Percentiles rank a stretch among this genome's conserved stretches.
Evolutionary conservation across 768 basidiomycete genomes (phyloP).

Genomic region (Filobasidium wieringae): DNA sequence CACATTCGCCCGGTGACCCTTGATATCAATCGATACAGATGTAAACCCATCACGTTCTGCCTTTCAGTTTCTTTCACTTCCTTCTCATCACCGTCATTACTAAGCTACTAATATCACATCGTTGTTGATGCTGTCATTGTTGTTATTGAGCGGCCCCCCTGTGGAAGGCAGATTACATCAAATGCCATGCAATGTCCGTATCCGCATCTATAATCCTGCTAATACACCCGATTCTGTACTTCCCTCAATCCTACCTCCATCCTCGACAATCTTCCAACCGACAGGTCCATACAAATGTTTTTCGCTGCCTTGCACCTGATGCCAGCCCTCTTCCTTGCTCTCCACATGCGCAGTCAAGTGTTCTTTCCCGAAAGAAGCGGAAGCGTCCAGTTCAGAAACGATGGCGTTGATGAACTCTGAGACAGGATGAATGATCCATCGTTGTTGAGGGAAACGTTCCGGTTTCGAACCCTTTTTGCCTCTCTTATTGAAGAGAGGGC

Average conservation of each 20-base stretch:
- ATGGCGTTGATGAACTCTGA: constrained; percentile 26
- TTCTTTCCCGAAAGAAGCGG: background rate
- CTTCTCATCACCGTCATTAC: too few species aligned
- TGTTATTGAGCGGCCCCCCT: too few species aligned
- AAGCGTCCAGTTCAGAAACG: constrained; percentile 16
- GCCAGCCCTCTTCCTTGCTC: constrained; percentile 8
- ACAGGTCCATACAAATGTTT: constrained; percentile 10
- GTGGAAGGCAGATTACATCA: too few species aligned
- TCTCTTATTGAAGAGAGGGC: constrained; percentile 18
- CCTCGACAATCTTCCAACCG: constrained; percentile 11
- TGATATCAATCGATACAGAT: too few species aligned
- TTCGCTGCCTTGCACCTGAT: constrained; percentile 8
- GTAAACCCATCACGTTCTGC: too few species aligned
- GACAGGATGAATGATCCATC: constrained; percentile 32
- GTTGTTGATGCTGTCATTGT: too few species aligned
- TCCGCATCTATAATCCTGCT: constrained; percentile 11
- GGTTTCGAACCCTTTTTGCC: background rate
- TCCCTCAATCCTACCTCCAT: constrained; percentile 5
- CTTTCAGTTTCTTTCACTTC: too few species aligned
- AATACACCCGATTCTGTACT: constrained; percentile 3
- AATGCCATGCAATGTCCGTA: background rate
- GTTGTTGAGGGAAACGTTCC: constrained; percentile 15
- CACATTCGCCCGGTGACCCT: too few species aligned
- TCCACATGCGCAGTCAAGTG: background rate
- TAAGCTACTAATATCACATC: too few species aligned